Conservation (phyloP, 768 basidiomycete species). For the Collybiopsis confluens region DNA sequence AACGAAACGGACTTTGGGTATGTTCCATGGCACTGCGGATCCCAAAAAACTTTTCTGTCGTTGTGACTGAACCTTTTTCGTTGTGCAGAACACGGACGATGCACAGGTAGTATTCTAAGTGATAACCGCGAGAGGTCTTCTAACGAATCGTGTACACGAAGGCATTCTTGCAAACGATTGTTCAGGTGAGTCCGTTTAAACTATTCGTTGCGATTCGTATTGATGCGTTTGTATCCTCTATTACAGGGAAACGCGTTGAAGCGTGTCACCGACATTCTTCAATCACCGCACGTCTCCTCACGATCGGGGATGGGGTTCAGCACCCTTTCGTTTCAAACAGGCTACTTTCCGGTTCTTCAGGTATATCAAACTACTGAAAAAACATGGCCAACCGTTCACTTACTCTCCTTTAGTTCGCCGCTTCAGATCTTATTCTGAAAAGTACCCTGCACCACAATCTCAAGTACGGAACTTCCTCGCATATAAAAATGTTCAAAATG, state of each 20-base stretch:
- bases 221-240: neutral
- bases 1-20: conserved; percentile 40
- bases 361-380: conserved; percentile 22
- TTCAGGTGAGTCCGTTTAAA: conserved; percentile 26
- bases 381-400: neutral
- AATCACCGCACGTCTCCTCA: conserved; percentile 38
- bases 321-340: conserved; percentile 55
- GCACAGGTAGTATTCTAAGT: conserved; percentile 9
- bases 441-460: conserved; percentile 12
- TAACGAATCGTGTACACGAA: conserved; percentile 17
- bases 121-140: conserved; percentile 41
- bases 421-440: conserved; percentile 56
- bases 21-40: neutral
- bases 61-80: no score
- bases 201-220: no score
- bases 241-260: conserved; percentile 49
- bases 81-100: conserved; percentile 23
- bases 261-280: conserved; percentile 46
- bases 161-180: conserved; percentile 35
- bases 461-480: conserved; percentile 41
- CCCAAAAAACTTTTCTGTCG: conserved; percentile 44
- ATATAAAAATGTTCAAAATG: no score
- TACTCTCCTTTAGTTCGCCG: conserved; percentile 60
- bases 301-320: conserved; percentile 28
- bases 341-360: conserved; percentile 48